Evolutionary conservation across 2,329 filamentous ascomycete species (phyloP), one percentile per base, ranked within the genome.

Genomic region (Microcyclospora tardicrescens): DNA sequence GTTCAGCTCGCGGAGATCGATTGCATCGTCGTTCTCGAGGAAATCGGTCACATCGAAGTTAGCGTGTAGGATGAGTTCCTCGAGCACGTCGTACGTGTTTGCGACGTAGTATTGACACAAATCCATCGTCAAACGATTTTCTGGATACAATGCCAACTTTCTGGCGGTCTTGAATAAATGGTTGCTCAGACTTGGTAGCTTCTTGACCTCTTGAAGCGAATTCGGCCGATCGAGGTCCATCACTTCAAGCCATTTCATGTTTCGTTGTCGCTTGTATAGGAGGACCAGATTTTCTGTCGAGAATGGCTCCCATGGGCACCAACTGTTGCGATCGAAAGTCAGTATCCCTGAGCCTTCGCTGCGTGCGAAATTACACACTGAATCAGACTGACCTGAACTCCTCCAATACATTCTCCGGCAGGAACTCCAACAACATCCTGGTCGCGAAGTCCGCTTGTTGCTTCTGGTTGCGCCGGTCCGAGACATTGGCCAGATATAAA

Each of bases 281-380:
- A 69, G 46, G 13, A 67, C 42, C 43, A 69, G 50, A 39, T 68
- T 70, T 31, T 69, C 67, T 13, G 60, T 58, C 5, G 62, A 63
- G 43, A 69, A 69, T 1, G 61, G 56, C 34, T 59, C 58, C 66
- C 66, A 69, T 12, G 65, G 65, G 50, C 66, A 64, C 67, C 67
- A 70, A 39, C 56, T 59, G 36, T 44, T 41, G 36, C 15, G 8
- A 24, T 37, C 43, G 35, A 16, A 28, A 41, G 45, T 56, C 42
- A 53, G 48, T 43, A 46, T 43, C 36, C 42, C 39, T 39, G 27
- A 16, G 28, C 31, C 16, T 37, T 34, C 19, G 34, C 33, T 40
- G 29, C 37, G 12, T 27, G 34, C 34, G 16, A 29, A 33, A n/a
- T n/a, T n/a, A n/a, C n/a, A n/a, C n/a, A n/a, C n/a, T n/a, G 16